Percentiles rank a stretch among this genome's conserved stretches.
These are phyloP conservation scores for Didymella glomerata DNA, from an alignment of 2,329 filamentous ascomycete genomes.

Conservation along the genomic window DNA sequence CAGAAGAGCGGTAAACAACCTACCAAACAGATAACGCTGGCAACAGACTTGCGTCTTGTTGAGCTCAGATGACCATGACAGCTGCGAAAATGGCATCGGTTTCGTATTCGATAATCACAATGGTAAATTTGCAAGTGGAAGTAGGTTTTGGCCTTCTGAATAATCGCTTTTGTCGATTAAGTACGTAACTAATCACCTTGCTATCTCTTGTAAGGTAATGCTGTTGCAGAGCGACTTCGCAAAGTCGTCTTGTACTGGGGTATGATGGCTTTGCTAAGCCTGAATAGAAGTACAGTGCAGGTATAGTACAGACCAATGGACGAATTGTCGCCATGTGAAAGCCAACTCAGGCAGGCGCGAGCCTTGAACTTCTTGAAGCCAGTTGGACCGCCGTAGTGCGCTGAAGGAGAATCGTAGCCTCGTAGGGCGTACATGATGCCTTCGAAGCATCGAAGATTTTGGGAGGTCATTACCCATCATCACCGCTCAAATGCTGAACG, in stretches of 20 bases:
- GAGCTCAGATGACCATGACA: constrained; percentile 5
- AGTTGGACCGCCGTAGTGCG: constrained; percentile 41
- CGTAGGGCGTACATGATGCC: constrained; percentile 47
- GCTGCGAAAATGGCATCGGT: constrained; percentile 8
- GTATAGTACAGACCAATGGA: constrained; percentile 51
- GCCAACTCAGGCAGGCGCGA: constrained; percentile 45
- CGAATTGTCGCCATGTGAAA: constrained; percentile 25
- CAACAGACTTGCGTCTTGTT: constrained; percentile 25
- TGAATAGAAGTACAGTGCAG: constrained; percentile 53
- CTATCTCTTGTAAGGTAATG: constrained; percentile 42
- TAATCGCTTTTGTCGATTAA: constrained; percentile 48
- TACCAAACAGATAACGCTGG: constrained; percentile 37
- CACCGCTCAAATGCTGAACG: constrained; percentile 27
- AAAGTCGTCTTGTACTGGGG: constrained; percentile 37
- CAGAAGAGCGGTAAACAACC: constrained; percentile 51
- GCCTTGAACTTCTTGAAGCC: constrained; percentile 47
- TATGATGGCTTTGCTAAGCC: constrained; percentile 46
- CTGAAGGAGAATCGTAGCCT: constrained; percentile 52
- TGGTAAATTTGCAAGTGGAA: background rate
- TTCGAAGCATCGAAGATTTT: constrained; percentile 48
- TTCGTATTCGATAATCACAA: background rate
- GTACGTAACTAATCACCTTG: constrained; percentile 46
- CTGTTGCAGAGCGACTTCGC: constrained; percentile 35
- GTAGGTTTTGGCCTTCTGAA: constrained; percentile 20
- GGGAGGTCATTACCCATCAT: constrained; percentile 42